phyloP scores from a whole-genome alignment of 2,329 filamentous ascomycete species.

The Stemphylium lycopersici region DNA sequence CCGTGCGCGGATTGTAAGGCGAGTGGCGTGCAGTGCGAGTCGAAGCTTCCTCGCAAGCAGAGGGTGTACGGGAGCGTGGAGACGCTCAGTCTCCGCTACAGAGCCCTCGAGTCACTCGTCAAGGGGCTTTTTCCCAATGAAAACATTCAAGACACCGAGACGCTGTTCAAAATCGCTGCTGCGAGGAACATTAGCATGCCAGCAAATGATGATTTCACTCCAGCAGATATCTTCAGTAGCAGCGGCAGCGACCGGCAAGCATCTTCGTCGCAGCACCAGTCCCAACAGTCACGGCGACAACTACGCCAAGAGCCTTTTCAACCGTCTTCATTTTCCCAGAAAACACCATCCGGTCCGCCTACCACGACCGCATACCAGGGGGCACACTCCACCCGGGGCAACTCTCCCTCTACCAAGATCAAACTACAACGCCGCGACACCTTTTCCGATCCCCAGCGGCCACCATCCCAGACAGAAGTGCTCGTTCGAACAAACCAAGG shows the following conservation, averaged over 20 bases:
- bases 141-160: constrained; percentile 48
- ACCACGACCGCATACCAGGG: background rate
- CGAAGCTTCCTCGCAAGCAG: constrained; percentile 53
- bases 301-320: constrained; percentile 11
- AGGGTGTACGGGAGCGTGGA: constrained; percentile 56
- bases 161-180: constrained; percentile 50
- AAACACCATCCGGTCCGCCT: background rate
- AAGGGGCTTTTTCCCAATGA: constrained; percentile 51
- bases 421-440: constrained; percentile 18
- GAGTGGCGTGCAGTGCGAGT: constrained; percentile 50
- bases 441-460: constrained; percentile 20
- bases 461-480: constrained; percentile 19
- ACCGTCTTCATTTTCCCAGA: constrained; percentile 2
- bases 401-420: constrained; percentile 12
- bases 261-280: constrained; percentile 4
- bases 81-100: constrained; percentile 52
- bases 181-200: constrained; percentile 50
- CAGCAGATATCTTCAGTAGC: constrained; percentile 33
- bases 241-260: constrained; percentile 4
- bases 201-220: constrained; percentile 31
- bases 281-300: constrained; percentile 1
- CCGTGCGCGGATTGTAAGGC: constrained; percentile 50
- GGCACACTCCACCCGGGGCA: constrained; percentile 11
- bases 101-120: constrained; percentile 52
- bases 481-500: constrained; percentile 26